A percentile compares a stretch with the other conserved stretches of the same genome.
Evolutionary conservation across 805 yeast species (phyloP).

Genomic region (Monosporozyma siamensis): DNA sequence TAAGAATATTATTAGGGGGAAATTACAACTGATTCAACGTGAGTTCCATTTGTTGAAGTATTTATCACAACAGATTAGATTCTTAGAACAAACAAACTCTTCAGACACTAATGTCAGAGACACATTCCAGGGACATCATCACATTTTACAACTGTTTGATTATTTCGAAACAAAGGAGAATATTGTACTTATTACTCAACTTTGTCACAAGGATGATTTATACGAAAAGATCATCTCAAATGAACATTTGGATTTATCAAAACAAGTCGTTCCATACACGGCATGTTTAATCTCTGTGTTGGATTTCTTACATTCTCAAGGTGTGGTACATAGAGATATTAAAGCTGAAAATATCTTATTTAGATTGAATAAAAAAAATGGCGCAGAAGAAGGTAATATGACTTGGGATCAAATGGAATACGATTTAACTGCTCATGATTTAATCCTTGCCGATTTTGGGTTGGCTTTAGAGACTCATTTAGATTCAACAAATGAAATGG

Average conservation of each 20-base stretch:
- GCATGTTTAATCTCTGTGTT: constrained; percentile 45
- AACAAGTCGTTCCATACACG: constrained; percentile 42
- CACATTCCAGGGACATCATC: constrained; percentile 32
- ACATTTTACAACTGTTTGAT: constrained; percentile 54
- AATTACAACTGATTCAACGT: constrained; percentile 39
- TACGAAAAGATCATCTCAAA: constrained; percentile 47
- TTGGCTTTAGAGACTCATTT: constrained; percentile 45
- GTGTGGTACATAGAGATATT: constrained; percentile 60
- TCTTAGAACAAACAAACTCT: constrained; percentile 29
- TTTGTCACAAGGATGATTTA: constrained; percentile 61
- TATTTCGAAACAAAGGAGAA: constrained; percentile 58
- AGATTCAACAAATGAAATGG: constrained; percentile 29
- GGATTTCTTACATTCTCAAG: constrained; percentile 46
- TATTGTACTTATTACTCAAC: constrained; percentile 51
- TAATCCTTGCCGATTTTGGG: constrained; percentile 42
- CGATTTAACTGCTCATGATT: constrained; percentile 27
- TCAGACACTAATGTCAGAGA: not conserved
- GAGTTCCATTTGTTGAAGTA: constrained; percentile 45
- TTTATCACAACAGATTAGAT: constrained; percentile 19
- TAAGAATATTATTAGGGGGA: constrained; percentile 23
- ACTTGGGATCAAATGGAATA: constrained; percentile 26
- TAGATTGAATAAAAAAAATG: constrained; percentile 15
- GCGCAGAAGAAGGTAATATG: not conserved
- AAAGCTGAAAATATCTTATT: constrained; percentile 66
- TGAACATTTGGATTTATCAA: constrained; percentile 36